A percentile compares a stretch with the other conserved stretches of the same genome.
Evolutionary conservation across 192 early-diverging fungal genomes (phyloP).

Genomic region (Coemansia sp.): DNA sequence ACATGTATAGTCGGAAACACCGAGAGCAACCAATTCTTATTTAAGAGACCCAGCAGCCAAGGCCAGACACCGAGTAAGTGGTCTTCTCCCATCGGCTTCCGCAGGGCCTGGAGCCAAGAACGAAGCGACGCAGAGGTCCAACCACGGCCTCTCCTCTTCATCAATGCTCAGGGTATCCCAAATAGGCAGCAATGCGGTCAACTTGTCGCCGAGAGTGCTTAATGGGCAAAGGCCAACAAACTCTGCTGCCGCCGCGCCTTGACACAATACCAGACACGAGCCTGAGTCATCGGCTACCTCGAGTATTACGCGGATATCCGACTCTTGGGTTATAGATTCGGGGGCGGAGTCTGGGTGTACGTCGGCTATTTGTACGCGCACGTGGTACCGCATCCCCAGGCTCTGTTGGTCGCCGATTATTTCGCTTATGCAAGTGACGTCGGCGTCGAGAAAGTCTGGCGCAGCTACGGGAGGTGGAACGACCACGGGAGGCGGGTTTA

Average conservation of each 20-base stretch:
- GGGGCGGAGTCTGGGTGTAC: constrained; percentile 7
- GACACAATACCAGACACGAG: constrained; percentile 15
- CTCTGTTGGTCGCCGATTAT: background rate
- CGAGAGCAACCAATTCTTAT: background rate
- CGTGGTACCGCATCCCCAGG: background rate
- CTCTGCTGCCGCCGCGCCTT: background rate
- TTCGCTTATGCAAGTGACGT: background rate
- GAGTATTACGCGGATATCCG: constrained; percentile 4
- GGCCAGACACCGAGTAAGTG: background rate
- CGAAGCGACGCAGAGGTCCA: background rate
- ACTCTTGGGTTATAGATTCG: background rate
- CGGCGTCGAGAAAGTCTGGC: background rate
- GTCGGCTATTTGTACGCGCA: background rate
- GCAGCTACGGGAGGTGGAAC: background rate
- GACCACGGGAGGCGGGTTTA: too few species aligned
- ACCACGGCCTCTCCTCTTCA: background rate
- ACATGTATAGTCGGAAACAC: background rate
- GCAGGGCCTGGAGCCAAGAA: background rate
- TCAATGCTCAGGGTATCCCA: background rate
- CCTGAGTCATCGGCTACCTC: constrained; percentile 15
- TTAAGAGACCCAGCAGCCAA: background rate
- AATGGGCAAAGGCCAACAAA: background rate
- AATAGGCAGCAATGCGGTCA: background rate
- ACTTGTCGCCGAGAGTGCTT: background rate
- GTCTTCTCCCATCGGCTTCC: background rate